Percentiles rank a stretch among this genome's conserved stretches.
phyloP scores from a whole-genome alignment of 2,329 filamentous ascomycete species.

The Venturiaceae sp. region DNA sequence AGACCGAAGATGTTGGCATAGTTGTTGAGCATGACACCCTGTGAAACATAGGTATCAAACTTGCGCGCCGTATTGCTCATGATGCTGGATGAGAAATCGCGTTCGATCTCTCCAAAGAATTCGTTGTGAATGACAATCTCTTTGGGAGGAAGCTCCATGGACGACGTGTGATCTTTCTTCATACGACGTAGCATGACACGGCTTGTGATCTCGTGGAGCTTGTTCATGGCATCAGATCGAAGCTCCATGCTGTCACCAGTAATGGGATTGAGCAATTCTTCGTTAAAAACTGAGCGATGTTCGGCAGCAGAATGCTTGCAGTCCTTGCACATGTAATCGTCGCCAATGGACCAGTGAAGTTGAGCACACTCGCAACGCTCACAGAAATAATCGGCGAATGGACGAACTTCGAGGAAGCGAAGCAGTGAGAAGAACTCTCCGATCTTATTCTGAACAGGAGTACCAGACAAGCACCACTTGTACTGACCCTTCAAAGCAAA shows the following conservation, averaged over 20 bases:
- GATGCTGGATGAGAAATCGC: constrained; percentile 90
- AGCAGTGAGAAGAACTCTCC: constrained; percentile 94
- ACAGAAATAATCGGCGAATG: constrained; percentile 92
- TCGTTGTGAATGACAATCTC: constrained; percentile 86
- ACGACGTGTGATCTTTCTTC: constrained; percentile 86
- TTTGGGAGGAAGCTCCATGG: constrained; percentile 95
- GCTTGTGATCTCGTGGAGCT: constrained; percentile 80
- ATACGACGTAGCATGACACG: constrained; percentile 92
- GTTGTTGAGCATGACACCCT: constrained; percentile 87
- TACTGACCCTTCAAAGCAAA: constrained; percentile 82
- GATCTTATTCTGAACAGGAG: constrained; percentile 92
- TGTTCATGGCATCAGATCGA: constrained; percentile 54
- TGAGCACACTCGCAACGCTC: constrained; percentile 73
- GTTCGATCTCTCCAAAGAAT: constrained; percentile 94
- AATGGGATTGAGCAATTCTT: constrained; percentile 80
- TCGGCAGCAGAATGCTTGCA: constrained; percentile 59
- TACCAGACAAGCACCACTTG: constrained; percentile 94
- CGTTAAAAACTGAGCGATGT: constrained; percentile 80
- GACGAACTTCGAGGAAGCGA: constrained; percentile 78
- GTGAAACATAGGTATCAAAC: constrained; percentile 92
- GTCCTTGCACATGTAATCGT: constrained; percentile 57
- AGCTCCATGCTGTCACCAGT: constrained; percentile 37
- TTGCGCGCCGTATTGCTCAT: constrained; percentile 84
- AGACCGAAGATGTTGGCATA: constrained; percentile 98
- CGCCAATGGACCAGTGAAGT: constrained; percentile 74